phyloP scores from a whole-genome alignment of 2,329 filamentous ascomycete species.

The Sclerotiophoma versabilis region DNA sequence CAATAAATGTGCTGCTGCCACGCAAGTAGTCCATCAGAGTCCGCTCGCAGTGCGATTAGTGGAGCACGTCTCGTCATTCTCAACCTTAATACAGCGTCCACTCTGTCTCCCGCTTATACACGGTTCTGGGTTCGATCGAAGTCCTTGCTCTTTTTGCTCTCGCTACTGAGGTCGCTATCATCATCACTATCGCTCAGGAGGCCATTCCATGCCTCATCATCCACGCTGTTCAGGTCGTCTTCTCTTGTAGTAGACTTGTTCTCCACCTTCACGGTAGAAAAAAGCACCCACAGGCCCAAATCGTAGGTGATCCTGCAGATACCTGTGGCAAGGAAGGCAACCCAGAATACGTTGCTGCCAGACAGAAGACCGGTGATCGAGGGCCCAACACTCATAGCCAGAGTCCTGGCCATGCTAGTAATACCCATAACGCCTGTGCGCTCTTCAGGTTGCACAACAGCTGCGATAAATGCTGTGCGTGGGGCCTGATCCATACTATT shows the following conservation, averaged over 20 bases:
- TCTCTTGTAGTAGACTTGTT: conserved; percentile 24
- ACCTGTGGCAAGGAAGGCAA: conserved; percentile 48
- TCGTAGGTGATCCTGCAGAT: conserved; percentile 48
- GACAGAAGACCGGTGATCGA: conserved; percentile 48
- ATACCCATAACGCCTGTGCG: conserved; percentile 75
- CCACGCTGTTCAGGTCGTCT: conserved; percentile 31
- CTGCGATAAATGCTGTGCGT: conserved; percentile 70
- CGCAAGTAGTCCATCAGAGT: no score
- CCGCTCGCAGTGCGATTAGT: not conserved
- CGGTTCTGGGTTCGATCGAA: conserved; percentile 15
- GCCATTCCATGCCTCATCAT: conserved; percentile 40
- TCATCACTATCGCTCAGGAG: conserved; percentile 42
- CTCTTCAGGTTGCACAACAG: conserved; percentile 69
- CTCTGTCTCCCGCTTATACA: no score
- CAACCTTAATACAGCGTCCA: no score
- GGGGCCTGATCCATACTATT: conserved; percentile 76
- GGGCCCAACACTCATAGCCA: conserved; percentile 61
- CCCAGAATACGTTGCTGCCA: conserved; percentile 44
- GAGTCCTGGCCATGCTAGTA: conserved; percentile 65
- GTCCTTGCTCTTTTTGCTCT: conserved; percentile 35
- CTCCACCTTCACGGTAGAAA: conserved; percentile 45
- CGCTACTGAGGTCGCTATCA: conserved; percentile 29
- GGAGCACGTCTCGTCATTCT: not conserved
- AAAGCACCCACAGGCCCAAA: conserved; percentile 48
- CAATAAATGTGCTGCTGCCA: no score